Conservation (phyloP, 228 moss, liverwort and hornwort species). For the Sphagnum fallax region DNA sequence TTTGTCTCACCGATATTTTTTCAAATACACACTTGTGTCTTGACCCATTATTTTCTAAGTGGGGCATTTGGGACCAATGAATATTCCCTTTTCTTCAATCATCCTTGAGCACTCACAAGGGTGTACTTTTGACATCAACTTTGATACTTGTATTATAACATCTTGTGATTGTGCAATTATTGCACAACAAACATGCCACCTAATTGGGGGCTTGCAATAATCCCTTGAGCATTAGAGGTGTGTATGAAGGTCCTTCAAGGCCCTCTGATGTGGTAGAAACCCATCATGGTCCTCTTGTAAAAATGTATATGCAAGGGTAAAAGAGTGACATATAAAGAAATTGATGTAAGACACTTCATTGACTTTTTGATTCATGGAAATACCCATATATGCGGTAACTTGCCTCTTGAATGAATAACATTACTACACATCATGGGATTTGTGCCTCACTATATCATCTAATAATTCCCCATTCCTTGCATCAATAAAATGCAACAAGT, state of each 20-base stretch:
- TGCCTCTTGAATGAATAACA: too few relatives aligned
- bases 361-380: too few relatives aligned
- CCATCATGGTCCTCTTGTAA: not conserved
- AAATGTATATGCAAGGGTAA: too few relatives aligned
- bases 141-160: not conserved
- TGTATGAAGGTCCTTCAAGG: not conserved
- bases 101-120: not conserved
- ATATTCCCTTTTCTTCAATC: slow-evolving; percentile 3
- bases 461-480: too few relatives aligned
- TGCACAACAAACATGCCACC: not conserved
- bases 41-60: not conserved
- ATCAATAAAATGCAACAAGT: too few relatives aligned
- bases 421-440: too few relatives aligned
- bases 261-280: not conserved
- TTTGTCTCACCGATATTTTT: not conserved
- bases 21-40: not conserved
- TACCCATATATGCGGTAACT: too few relatives aligned
- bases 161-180: not conserved
- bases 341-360: too few relatives aligned
- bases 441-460: too few relatives aligned
- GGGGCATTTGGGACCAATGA: slow-evolving; percentile 1
- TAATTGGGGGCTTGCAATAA: not conserved
- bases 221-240: not conserved
- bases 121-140: not conserved
- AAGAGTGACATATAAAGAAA: too few relatives aligned